These are phyloP conservation scores for Wickerhamomyces rabaulensis DNA, from an alignment of 805 yeast species.

Conservation along the genomic window DNA sequence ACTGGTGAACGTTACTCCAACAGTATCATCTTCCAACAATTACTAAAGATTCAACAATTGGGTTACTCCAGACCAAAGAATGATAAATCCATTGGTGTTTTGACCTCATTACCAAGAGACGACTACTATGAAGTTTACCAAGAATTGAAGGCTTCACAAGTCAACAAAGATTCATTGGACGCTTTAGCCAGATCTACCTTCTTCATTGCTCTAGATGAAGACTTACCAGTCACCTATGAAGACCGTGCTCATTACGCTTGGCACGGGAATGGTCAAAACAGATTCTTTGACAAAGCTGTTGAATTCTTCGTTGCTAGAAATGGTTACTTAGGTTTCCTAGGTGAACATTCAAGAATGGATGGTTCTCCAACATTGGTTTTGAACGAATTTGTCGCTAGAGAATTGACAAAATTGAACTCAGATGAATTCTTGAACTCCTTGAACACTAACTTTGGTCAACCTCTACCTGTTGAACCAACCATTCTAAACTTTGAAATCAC, in stretches of 20 bases:
- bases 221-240: slow-evolving; percentile 66
- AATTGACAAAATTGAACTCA: slow-evolving; percentile 44
- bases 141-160: slow-evolving; percentile 52
- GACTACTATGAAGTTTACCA: slow-evolving; percentile 62
- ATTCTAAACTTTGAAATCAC: slow-evolving; percentile 55
- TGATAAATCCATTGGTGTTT: slow-evolving; percentile 51
- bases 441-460: slow-evolving; percentile 4
- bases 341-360: slow-evolving; percentile 97
- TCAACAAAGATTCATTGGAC: slow-evolving; percentile 56
- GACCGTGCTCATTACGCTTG: slow-evolving; percentile 82
- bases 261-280: slow-evolving; percentile 93
- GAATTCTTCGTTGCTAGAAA: slow-evolving; percentile 78
- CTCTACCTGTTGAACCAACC: slow-evolving; percentile 9
- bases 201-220: slow-evolving; percentile 73
- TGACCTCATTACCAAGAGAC: slow-evolving; percentile 84
- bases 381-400: slow-evolving; percentile 67
- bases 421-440: slow-evolving; percentile 20
- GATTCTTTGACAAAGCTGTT: slow-evolving; percentile 88
- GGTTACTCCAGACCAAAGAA: slow-evolving; percentile 25
- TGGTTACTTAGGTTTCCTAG: slow-evolving; percentile 88
- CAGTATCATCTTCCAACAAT: slow-evolving; percentile 49
- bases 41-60: slow-evolving; percentile 45
- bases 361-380: slow-evolving; percentile 92
- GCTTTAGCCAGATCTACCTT: slow-evolving; percentile 75
- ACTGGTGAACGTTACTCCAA: slow-evolving; percentile 39